Evolutionary conservation across 768 basidiomycete genomes (phyloP).

Genomic region (Steccherinum ochraceum): DNA sequence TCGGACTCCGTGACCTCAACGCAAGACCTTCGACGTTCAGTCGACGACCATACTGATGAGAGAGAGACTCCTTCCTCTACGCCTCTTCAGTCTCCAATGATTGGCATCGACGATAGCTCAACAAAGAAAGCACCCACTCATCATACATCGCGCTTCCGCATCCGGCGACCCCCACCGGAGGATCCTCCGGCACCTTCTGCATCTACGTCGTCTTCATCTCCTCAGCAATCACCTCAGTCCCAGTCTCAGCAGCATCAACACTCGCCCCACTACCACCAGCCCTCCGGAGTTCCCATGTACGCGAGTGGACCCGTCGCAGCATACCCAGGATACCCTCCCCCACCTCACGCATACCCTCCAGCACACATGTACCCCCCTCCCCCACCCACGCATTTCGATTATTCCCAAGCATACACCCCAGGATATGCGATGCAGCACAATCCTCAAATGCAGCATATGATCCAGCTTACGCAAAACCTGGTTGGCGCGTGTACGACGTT

Average conservation of each 20-base stretch:
- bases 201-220: not conserved
- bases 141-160: not conserved
- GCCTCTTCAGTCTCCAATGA: no score
- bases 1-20: no score
- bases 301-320: not conserved
- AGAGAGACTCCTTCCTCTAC: no score
- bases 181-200: not conserved
- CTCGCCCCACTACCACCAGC: no score
- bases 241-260: not conserved
- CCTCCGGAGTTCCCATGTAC: not conserved
- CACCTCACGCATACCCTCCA: constrained; percentile 3
- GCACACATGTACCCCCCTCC: constrained; percentile 1
- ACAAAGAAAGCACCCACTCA: not conserved
- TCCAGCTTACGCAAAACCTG: constrained; percentile 47
- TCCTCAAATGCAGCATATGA: constrained; percentile 34
- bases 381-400: constrained; percentile 5
- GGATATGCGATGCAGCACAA: not conserved
- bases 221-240: not conserved
- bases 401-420: constrained; percentile 9
- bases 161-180: not conserved
- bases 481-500: constrained; percentile 37
- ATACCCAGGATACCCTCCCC: constrained; percentile 3
- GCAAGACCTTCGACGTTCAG: no score
- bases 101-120: no score
- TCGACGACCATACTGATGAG: no score